These are phyloP conservation scores for Saccharomycopsis crataegensis DNA, from an alignment of 1,139 yeast species.

Conservation along the genomic window DNA sequence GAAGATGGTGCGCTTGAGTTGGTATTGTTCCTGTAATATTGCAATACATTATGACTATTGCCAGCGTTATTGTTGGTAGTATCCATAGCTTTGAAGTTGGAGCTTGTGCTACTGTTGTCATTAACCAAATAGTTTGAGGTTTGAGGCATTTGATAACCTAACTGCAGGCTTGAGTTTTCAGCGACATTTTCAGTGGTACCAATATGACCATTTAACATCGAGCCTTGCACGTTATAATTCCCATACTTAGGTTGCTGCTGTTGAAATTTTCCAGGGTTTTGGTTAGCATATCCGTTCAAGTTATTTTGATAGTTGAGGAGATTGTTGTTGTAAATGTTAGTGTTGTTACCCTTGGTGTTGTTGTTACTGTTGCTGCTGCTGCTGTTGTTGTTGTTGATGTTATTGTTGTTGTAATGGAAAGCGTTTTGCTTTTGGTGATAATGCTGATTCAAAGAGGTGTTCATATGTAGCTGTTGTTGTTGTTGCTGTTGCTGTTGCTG, in stretches of 20 bases:
- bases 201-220: not conserved
- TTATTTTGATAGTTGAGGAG: not conserved
- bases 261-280: not conserved
- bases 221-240: not conserved
- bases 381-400: not conserved
- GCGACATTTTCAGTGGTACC: no score
- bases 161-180: no score
- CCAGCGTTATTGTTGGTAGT: not conserved
- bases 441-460: not conserved
- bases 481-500: not conserved
- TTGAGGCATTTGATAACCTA: not conserved
- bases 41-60: not conserved
- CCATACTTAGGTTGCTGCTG: not conserved
- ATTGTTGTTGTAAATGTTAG: not conserved
- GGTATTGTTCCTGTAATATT: not conserved
- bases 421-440: constrained; percentile 1
- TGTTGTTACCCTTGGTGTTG: not conserved
- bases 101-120: not conserved
- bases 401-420: not conserved
- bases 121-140: not conserved
- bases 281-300: not conserved
- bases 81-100: not conserved
- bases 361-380: not conserved
- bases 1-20: not conserved
- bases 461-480: not conserved